Base-by-base conservation (phyloP, 768 basidiomycete species). In the Pisolithus sp. region DNA sequence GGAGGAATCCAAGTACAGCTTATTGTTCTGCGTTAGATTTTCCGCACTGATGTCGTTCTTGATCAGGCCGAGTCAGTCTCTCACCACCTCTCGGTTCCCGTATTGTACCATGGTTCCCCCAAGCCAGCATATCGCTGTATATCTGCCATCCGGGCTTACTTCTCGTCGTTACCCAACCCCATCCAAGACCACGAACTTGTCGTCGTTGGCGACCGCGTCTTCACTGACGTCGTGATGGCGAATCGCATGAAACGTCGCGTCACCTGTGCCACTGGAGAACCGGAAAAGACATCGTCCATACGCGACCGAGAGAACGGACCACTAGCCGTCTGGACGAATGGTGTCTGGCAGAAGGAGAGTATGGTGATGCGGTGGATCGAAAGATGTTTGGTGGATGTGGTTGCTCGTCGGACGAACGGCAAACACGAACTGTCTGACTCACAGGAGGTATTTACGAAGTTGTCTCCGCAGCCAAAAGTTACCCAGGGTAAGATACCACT, bases 181-280 rank as follows among this genome's bases (percentile, higher is more conserved):
- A 61, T 90, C 40, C 66, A 71, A 26, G 78, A 82, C 56, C 71
- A 82, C 23, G 79, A 86, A 52, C 72, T 96, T 40, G 71, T 97
- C 51, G 69, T 97, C 37, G 84, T 99, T 12, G 95, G 95, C 0
- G 95, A 99, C 71, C 80, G 95, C 10, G 70, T 97, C 48, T 87
- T 96, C 60, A 99, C 95, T 0, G 95, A 99, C 64, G 71, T 93
- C 17, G 78, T 97, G 48, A 74, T 97, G 67, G 86, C 91, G 8
- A 86, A 89, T 59, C 82, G 91, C 34, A 83, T 93, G 73, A 48
- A 21, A 67, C 66, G 24, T 62, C 52, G 24, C 59, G 51, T 53
- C 60, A 54, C 23, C 46, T 52, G 52, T 54, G 51, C 28, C 5
- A 24, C 31, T 4, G 24, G 23, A 34, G 39, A 24, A 36, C 36